phyloP scores from a whole-genome alignment of 164 flowering plant species.

The Hamamelis virginiana region DNA sequence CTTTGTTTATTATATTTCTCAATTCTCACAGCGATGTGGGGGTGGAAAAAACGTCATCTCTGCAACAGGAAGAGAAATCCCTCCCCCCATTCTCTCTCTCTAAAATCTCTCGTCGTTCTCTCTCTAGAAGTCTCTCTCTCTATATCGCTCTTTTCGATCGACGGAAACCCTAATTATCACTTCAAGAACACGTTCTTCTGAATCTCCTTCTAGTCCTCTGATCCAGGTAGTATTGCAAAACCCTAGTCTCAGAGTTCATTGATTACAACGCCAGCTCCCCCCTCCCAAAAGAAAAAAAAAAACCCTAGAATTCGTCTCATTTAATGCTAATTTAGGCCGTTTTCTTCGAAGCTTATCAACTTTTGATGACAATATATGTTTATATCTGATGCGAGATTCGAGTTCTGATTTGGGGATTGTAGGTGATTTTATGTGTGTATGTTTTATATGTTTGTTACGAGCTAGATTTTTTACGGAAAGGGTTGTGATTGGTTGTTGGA shows the following conservation, averaged over 20 bases:
- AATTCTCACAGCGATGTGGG: not conserved
- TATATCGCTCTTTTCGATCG: too few species aligned
- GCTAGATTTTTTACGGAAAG: not conserved
- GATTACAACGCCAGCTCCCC: not conserved
- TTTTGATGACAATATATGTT: not conserved
- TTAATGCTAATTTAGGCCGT: not conserved
- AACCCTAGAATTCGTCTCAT: constrained; percentile 13
- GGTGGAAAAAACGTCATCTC: not conserved
- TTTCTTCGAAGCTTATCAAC: not conserved
- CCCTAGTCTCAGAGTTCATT: constrained; percentile 14
- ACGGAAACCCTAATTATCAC: too few species aligned
- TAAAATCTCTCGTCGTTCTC: too few species aligned
- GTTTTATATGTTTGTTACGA: not conserved
- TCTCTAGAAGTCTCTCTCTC: too few species aligned
- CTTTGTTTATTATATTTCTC: not conserved
- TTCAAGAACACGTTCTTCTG: too few species aligned
- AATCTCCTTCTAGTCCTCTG: not conserved
- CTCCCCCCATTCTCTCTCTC: not conserved
- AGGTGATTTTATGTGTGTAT: not conserved
- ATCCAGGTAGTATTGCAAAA: constrained; percentile 10
- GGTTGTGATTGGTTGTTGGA: not conserved
- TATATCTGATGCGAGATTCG: constrained; percentile 3
- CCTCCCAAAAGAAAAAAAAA: not conserved
- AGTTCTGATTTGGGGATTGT: not conserved
- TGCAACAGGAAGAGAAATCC: not conserved